A percentile compares a stretch with the other conserved stretches of the same genome.
These are phyloP conservation scores for Telopea speciosissima DNA, from an alignment of 177 flowering plant genomes.

Conservation along the genomic window DNA sequence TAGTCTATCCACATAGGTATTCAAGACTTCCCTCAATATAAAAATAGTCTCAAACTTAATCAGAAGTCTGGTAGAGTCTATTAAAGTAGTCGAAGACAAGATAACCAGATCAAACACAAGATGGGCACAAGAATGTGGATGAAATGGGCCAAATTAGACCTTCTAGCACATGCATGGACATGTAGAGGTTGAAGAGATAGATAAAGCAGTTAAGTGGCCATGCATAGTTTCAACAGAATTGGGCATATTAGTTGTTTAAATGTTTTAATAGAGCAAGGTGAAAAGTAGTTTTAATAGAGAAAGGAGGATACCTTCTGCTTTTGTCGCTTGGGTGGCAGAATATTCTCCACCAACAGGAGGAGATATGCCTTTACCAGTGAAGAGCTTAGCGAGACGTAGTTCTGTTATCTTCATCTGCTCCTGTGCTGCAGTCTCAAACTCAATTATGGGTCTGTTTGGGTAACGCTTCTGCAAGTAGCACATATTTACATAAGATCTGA, in stretches of 20 bases:
- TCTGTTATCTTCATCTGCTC: slow-evolving; percentile 96
- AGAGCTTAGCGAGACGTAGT: slow-evolving; percentile 75
- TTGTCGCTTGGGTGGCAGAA: slow-evolving; percentile 23
- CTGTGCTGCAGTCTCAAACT: slow-evolving; percentile 80
- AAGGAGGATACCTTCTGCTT: slow-evolving; percentile 49
- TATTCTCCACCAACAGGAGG: slow-evolving; percentile 15
- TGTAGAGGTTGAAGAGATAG: not conserved
- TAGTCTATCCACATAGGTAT: too few species aligned
- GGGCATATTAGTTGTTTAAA: not conserved
- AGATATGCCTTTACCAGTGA: slow-evolving; percentile 30
- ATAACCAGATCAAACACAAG: not conserved
- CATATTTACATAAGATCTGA: too few species aligned
- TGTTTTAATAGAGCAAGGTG: not conserved
- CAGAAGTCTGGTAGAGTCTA: not conserved
- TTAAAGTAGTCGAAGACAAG: not conserved
- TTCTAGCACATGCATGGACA: too few species aligned
- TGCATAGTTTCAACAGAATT: not conserved
- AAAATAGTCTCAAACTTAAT: too few species aligned
- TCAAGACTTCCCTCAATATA: too few species aligned
- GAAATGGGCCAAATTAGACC: not conserved
- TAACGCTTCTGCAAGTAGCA: slow-evolving; percentile 43
- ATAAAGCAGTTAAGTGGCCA: not conserved
- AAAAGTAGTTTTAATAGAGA: not conserved
- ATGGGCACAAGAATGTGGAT: not conserved
- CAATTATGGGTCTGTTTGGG: slow-evolving; percentile 74